Conservation (phyloP, 176 grass and related monocot genomes). For the Musa troglodytarum region DNA sequence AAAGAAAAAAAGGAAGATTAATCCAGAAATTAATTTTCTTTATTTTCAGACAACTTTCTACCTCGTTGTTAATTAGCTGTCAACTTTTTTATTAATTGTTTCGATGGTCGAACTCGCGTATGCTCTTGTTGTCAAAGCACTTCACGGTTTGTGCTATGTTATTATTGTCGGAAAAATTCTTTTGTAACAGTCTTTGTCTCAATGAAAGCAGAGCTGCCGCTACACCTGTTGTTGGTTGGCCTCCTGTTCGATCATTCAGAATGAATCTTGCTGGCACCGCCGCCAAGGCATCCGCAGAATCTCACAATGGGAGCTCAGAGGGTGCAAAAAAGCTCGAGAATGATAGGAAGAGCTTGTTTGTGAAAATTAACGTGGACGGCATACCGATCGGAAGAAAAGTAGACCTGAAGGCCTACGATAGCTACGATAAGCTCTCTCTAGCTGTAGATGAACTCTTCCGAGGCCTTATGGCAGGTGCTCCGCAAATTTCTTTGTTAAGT, state of each 20-base stretch:
- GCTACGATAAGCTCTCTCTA: constrained; percentile 10
- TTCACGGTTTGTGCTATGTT: background rate
- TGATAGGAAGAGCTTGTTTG: constrained; percentile 4
- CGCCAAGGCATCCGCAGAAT: constrained; percentile 1
- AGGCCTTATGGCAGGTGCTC: constrained; percentile 8
- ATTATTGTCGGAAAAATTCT: background rate
- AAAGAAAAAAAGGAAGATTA: too few relatives aligned
- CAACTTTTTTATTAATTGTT: too few relatives aligned
- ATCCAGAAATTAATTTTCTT: too few relatives aligned
- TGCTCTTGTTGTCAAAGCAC: too few relatives aligned
- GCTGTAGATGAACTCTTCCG: constrained; percentile 14
- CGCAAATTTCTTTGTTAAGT: background rate
- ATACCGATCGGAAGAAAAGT: constrained; percentile 20
- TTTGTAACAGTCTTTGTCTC: background rate
- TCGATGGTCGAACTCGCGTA: too few relatives aligned
- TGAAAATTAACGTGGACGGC: constrained; percentile 22
- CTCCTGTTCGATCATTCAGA: constrained; percentile 17
- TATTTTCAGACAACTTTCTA: too few relatives aligned
- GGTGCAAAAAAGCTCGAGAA: background rate
- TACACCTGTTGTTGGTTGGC: constrained; percentile 16
- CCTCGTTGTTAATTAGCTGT: too few relatives aligned
- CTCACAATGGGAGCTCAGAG: background rate
- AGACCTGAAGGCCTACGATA: constrained; percentile 9
- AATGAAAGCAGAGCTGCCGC: constrained; percentile 4
- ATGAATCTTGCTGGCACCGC: constrained; percentile 11